These are phyloP conservation scores for Blastobotrys muscicola DNA, from an alignment of 805 yeast species.

Conservation along the genomic window DNA sequence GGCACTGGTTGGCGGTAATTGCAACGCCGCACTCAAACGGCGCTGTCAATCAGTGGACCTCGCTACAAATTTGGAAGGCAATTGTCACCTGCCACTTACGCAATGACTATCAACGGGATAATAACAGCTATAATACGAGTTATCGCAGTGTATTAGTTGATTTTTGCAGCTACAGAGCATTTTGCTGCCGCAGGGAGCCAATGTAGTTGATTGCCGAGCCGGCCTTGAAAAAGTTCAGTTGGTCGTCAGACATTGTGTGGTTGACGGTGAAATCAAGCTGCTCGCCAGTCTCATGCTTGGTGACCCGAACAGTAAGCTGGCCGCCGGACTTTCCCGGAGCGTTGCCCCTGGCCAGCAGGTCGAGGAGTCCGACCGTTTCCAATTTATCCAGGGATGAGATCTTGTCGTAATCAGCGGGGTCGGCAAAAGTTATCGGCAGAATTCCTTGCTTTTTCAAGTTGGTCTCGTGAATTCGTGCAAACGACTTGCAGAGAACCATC, in stretches of 20 bases:
- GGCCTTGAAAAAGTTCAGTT: conserved; percentile 90
- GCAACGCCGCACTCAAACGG: too few species aligned
- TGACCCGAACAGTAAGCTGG: conserved; percentile 55
- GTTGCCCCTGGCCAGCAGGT: conserved; percentile 57
- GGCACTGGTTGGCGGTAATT: too few species aligned
- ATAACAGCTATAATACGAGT: not conserved
- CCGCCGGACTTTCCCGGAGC: conserved; percentile 84
- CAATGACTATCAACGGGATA: too few species aligned
- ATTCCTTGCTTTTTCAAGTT: conserved; percentile 97
- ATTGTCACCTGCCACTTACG: not conserved
- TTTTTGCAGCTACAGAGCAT: conserved; percentile 8
- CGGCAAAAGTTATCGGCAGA: conserved; percentile 86
- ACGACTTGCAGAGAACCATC: conserved; percentile 81
- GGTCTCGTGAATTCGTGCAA: conserved; percentile 97
- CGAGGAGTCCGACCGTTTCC: conserved; percentile 63
- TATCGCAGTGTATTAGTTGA: conserved; percentile 1
- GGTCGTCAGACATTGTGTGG: conserved; percentile 97
- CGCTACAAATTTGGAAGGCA: too few species aligned
- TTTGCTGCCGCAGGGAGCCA: conserved; percentile 39
- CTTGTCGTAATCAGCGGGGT: conserved; percentile 81
- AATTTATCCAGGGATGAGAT: conserved; percentile 68
- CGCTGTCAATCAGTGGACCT: too few species aligned
- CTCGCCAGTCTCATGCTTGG: conserved; percentile 60
- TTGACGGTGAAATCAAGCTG: conserved; percentile 61
- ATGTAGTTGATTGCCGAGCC: conserved; percentile 95